phyloP scores from a whole-genome alignment of 179 eudicot species.

The Sideroxylon spinosum region DNA sequence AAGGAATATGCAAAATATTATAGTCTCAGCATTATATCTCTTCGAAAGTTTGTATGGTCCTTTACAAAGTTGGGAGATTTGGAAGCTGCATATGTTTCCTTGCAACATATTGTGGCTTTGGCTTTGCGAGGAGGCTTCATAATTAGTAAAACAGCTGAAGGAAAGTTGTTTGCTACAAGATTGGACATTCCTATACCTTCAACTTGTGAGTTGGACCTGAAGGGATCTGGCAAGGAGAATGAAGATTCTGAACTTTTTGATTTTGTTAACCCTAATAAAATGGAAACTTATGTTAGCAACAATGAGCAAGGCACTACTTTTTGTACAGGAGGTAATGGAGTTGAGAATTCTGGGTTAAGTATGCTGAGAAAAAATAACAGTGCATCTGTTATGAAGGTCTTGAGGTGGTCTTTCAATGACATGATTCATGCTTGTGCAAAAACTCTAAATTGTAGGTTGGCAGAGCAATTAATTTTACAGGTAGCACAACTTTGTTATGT shows the following conservation, averaged over 20 bases:
- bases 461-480: constrained; percentile 72
- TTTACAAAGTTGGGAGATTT: constrained; percentile 63
- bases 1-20: constrained; percentile 58
- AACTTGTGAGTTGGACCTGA: constrained; percentile 21
- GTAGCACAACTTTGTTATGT: constrained; percentile 30
- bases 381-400: constrained; percentile 39
- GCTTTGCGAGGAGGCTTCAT: constrained; percentile 35
- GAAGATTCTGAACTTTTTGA: constrained; percentile 24
- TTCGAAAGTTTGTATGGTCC: constrained; percentile 65
- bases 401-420: constrained; percentile 72
- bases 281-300: constrained; percentile 18
- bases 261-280: constrained; percentile 28
- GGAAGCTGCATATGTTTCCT: constrained; percentile 53
- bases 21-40: constrained; percentile 42
- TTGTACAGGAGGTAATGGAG: constrained; percentile 19
- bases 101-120: constrained; percentile 68
- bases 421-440: constrained; percentile 66
- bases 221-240: constrained; percentile 23
- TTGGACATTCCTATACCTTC: constrained; percentile 79
- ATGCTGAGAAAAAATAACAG: constrained; percentile 22
- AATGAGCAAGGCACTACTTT: constrained; percentile 14
- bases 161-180: constrained; percentile 32
- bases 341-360: constrained; percentile 18
- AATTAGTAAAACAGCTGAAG: constrained; percentile 33
- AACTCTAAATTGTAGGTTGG: constrained; percentile 37